A percentile compares a stretch with the other conserved stretches of the same genome.
Evolutionary conservation across 2,329 filamentous ascomycete species (phyloP).

Genomic region (Phyllosticta capitalensis): DNA sequence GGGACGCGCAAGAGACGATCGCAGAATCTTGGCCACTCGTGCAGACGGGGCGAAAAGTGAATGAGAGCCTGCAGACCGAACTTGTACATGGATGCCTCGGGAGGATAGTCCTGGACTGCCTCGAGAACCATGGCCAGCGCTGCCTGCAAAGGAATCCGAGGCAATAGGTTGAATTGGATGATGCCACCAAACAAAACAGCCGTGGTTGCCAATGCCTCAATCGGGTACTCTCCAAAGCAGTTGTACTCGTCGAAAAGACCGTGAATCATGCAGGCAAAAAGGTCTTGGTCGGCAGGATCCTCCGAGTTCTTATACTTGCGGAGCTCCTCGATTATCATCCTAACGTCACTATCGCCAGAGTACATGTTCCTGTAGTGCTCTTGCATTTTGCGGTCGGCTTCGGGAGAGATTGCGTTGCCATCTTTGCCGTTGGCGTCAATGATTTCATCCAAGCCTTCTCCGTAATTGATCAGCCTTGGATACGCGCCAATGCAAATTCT

Average conservation of each 20-base stretch:
- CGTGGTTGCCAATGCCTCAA: conserved; percentile 92
- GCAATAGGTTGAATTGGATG: conserved; percentile 86
- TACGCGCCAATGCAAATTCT: conserved; percentile 85
- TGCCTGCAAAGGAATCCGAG: conserved; percentile 81
- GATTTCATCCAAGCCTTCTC: conserved; percentile 82
- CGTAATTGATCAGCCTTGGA: conserved; percentile 91
- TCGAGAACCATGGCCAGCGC: conserved; percentile 98
- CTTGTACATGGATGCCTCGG: conserved; percentile 91
- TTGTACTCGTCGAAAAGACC: conserved; percentile 95
- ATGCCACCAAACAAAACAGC: conserved; percentile 95
- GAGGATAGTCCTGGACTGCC: conserved; percentile 74
- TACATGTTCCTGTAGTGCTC: conserved; percentile 99
- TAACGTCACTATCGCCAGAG: conserved; percentile 75
- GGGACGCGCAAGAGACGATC: conserved; percentile 74
- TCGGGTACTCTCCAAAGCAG: conserved; percentile 88
- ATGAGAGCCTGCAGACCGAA: conserved; percentile 93
- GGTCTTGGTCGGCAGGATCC: conserved; percentile 76
- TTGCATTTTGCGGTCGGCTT: conserved; percentile 86
- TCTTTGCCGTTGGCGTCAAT: conserved; percentile 76
- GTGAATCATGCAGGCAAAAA: conserved; percentile 98
- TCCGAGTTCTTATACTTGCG: conserved; percentile 81
- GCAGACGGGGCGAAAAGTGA: conserved; percentile 71
- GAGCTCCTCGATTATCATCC: conserved; percentile 75
- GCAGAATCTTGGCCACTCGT: conserved; percentile 95
- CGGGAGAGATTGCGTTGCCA: conserved; percentile 69